phyloP scores from a whole-genome alignment of 2,329 filamentous ascomycete species.

The Davidsoniella eucalypti region DNA sequence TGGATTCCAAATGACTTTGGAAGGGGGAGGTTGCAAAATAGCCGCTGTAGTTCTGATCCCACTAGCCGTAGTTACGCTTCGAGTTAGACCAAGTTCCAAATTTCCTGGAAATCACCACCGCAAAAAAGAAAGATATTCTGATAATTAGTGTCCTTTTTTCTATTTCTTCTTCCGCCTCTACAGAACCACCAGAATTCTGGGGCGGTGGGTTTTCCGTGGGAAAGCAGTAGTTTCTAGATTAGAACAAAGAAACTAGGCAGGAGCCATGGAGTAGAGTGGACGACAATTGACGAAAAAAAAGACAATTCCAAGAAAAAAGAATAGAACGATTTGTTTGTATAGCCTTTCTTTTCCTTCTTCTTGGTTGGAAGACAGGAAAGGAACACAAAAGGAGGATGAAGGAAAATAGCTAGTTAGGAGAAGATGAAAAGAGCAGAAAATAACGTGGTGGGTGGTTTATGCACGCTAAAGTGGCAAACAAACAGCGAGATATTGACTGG shows the following conservation, averaged over 20 bases:
- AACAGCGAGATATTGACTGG: too few relatives aligned
- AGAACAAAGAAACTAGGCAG: neutral
- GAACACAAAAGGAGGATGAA: neutral
- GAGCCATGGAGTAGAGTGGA: neutral
- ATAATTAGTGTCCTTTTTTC: too few relatives aligned
- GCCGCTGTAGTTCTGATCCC: too few relatives aligned
- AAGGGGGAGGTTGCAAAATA: too few relatives aligned
- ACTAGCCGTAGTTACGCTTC: too few relatives aligned
- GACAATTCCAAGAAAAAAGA: neutral
- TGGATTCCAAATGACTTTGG: too few relatives aligned
- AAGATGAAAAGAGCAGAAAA: slow-evolving; percentile 10
- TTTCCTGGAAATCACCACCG: neutral
- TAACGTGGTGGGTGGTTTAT: slow-evolving; percentile 2
- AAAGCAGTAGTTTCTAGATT: slow-evolving; percentile 2
- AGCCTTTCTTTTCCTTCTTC: neutral
- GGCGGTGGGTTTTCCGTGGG: too few relatives aligned
- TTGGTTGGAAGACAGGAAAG: neutral
- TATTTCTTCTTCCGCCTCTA: too few relatives aligned
- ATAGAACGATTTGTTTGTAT: neutral
- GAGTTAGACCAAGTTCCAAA: too few relatives aligned
- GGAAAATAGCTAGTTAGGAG: neutral
- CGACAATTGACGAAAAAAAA: neutral
- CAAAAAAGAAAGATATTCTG: too few relatives aligned
- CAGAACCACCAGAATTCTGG: too few relatives aligned
- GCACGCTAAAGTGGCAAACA: too few relatives aligned